Conservation (phyloP, 257 asterid genomes). For the Solanum piurae region DNA sequence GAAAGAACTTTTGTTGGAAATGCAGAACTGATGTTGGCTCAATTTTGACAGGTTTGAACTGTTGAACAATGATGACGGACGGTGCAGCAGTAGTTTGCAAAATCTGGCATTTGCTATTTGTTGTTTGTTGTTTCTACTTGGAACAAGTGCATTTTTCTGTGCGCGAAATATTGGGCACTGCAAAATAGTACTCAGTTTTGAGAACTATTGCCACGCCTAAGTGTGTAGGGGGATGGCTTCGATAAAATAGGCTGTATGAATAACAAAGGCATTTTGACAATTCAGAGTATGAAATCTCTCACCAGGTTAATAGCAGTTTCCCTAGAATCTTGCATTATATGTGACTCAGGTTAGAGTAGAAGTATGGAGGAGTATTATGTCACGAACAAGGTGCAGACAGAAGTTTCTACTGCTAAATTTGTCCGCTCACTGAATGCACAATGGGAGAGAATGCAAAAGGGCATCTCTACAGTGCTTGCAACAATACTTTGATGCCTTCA, state of each 20-base stretch:
- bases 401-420: background rate
- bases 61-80: background rate
- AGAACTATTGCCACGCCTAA: background rate
- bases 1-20: background rate
- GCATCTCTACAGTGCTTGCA: background rate
- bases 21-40: background rate
- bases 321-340: background rate
- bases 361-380: background rate
- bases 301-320: background rate
- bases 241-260: background rate
- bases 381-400: background rate
- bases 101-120: background rate
- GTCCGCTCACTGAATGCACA: background rate
- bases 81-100: background rate
- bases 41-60: background rate
- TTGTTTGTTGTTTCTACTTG: background rate
- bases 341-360: background rate
- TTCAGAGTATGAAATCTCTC: background rate
- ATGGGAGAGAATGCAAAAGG: background rate
- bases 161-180: background rate
- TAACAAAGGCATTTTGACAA: background rate
- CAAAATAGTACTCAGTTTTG: background rate
- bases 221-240: background rate
- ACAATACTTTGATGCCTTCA: background rate
- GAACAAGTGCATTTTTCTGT: background rate